Evolutionary conservation across 345 rosid species (phyloP).

Genomic region (Excoecaria agallocha): DNA sequence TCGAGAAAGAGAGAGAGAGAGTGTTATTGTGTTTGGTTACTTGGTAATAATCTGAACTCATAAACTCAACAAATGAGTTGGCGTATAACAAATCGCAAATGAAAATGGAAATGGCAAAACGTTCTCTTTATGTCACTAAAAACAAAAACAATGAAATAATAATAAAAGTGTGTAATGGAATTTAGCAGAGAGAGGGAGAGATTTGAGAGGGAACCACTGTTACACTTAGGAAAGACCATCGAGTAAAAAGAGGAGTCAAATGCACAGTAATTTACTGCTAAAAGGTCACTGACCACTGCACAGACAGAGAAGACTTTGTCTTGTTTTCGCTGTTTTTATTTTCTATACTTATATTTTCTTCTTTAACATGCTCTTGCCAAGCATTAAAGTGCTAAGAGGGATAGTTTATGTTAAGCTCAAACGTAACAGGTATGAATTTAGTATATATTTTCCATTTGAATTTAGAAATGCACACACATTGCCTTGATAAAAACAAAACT

Average conservation of each 20-base stretch:
- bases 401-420: background rate
- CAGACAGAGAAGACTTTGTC: slow-evolving; percentile 3
- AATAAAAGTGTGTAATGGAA: background rate
- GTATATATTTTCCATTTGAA: too few relatives aligned
- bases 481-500: too few relatives aligned
- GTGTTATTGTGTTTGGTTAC: slow-evolving; percentile 19
- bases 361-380: background rate
- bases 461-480: too few relatives aligned
- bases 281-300: slow-evolving; percentile 29
- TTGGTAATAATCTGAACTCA: slow-evolving; percentile 13
- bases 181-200: background rate
- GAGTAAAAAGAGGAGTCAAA: slow-evolving; percentile 58
- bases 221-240: slow-evolving; percentile 19
- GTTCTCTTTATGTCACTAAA: too few relatives aligned
- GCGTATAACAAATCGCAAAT: too few relatives aligned
- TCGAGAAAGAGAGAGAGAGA: slow-evolving; percentile 43
- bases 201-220: background rate
- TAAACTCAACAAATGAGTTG: too few relatives aligned
- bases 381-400: background rate
- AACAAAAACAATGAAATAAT: too few relatives aligned
- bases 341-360: too few relatives aligned
- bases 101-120: too few relatives aligned
- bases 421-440: too few relatives aligned
- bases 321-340: background rate
- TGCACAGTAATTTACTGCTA: slow-evolving; percentile 24